Base-by-base conservation (phyloP, 2,329 filamentous ascomycete genomes). In the Venturia carpophila region DNA sequence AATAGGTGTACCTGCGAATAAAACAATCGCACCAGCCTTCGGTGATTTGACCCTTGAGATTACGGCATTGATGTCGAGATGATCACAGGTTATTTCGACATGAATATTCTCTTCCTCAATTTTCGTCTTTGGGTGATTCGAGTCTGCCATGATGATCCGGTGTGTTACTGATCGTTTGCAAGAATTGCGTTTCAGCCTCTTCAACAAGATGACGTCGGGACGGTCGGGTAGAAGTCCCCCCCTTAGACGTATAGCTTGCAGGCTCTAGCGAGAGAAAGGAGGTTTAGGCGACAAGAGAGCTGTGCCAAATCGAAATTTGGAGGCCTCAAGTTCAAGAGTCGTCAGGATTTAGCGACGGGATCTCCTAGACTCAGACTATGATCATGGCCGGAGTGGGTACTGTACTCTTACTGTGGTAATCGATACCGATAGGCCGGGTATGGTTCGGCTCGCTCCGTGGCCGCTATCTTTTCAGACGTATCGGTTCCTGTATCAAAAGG, bases 1-100 rank as follows among this genome's bases (percentile, higher is more conserved):
- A 6, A 42, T 9, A 24, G 21, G 34, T 43, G 42, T 79, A 86
- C 89, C 89, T 66, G 87, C 86, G 73, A 92, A 92, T 42, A 92
- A 71, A 11, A 92, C 88, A 61, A 91, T 88, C 15, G 89, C 89
- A 6, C 89, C 89, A 13, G 89, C 89, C 70, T 86, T 83, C 24
- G 88, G 86, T 70, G 84, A 90, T 68, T 88, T 86, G 27, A 94
- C 89, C 60, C 80, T 82, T 69, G 86, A 79, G 75, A 91, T 87
- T 39, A 84, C 78, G 5, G 79, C 71, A 24, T 81, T 78, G 24
- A 82, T 76, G 71, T 87, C 80, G 66, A 94, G 83, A 52, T 79
- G 74, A 43, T 83, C 76, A 67, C 85, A 78, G 3, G 89, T 92
- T 10, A 95, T 80, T 62, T 84, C 85, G 49, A 92, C 88, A 73